Evolutionary conservation across 75 land plant genomes (phyloP).

Genomic region (Ceratopteris richardii): DNA sequence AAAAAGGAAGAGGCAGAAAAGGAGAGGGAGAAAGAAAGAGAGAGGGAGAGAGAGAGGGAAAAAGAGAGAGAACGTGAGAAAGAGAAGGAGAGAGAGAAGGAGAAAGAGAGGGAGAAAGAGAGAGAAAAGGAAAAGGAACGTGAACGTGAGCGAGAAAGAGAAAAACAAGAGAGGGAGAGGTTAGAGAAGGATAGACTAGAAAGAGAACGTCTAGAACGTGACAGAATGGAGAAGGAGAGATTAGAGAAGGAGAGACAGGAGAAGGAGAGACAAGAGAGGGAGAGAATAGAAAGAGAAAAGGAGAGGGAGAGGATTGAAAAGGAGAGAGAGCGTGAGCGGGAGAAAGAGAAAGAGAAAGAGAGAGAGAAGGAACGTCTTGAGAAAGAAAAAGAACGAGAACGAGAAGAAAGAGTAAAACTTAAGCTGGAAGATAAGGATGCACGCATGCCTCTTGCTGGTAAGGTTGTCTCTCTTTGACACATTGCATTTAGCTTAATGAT

Average conservation of each 20-base stretch:
- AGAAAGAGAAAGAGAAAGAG: slow-evolving; percentile 30
- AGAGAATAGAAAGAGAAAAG: slow-evolving; percentile 38
- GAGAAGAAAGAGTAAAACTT: slow-evolving; percentile 48
- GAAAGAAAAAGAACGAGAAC: slow-evolving; percentile 40
- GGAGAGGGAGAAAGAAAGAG: slow-evolving; percentile 36
- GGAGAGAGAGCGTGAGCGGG: slow-evolving; percentile 23
- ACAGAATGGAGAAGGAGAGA: slow-evolving; percentile 21
- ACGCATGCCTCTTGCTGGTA: neutral
- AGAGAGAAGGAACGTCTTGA: slow-evolving; percentile 39
- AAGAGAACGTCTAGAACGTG: slow-evolving; percentile 21
- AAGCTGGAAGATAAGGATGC: slow-evolving; percentile 40
- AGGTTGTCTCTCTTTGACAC: neutral
- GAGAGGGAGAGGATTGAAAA: slow-evolving; percentile 34
- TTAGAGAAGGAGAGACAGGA: slow-evolving; percentile 23
- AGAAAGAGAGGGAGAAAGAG: slow-evolving; percentile 36
- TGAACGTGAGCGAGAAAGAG: slow-evolving; percentile 35
- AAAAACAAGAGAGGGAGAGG: slow-evolving; percentile 23
- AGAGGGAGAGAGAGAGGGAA: slow-evolving; percentile 42
- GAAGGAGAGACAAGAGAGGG: slow-evolving; percentile 24
- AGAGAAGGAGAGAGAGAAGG: slow-evolving; percentile 18
- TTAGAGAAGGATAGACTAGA: slow-evolving; percentile 26
- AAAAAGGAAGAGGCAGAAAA: slow-evolving; percentile 35
- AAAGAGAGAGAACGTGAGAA: slow-evolving; percentile 32
- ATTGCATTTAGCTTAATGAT: neutral
- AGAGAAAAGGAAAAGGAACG: slow-evolving; percentile 33